A percentile compares a stretch with the other conserved stretches of the same genome.
Evolutionary conservation across 2,329 filamentous ascomycete species (phyloP).

Genomic region (Dactylellina leptospora): DNA sequence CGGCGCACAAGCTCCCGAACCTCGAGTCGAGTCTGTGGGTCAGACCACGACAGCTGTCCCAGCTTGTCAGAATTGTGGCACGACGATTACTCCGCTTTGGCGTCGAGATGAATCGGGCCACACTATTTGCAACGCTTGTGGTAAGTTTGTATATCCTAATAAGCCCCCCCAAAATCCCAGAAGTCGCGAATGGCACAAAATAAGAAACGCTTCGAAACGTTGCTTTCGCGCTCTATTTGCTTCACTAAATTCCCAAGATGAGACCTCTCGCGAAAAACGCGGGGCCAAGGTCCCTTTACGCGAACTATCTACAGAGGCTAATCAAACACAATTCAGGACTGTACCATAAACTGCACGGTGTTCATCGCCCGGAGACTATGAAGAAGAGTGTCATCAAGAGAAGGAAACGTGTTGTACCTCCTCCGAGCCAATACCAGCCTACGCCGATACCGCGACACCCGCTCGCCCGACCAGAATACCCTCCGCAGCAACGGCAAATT

Average conservation of each 20-base stretch:
- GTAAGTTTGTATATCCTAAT: slow-evolving; percentile 66
- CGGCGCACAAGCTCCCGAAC: slow-evolving; percentile 39
- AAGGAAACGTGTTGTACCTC: slow-evolving; percentile 91
- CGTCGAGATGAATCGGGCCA: slow-evolving; percentile 91
- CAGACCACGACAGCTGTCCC: slow-evolving; percentile 74
- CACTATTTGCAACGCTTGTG: slow-evolving; percentile 98
- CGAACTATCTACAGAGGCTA: slow-evolving; percentile 41
- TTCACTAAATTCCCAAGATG: neutral
- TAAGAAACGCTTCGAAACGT: too few species aligned
- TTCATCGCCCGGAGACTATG: slow-evolving; percentile 95
- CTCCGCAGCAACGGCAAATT: slow-evolving; percentile 33
- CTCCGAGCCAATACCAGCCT: slow-evolving; percentile 64
- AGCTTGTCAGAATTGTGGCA: slow-evolving; percentile 95
- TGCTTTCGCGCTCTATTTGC: neutral
- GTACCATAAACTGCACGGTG: slow-evolving; percentile 94
- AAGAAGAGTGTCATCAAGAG: slow-evolving; percentile 98
- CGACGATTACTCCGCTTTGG: slow-evolving; percentile 96
- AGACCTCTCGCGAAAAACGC: slow-evolving; percentile 9
- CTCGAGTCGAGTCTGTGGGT: slow-evolving; percentile 55
- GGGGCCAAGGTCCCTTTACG: slow-evolving; percentile 1
- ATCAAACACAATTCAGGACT: slow-evolving; percentile 69
- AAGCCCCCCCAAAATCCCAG: neutral
- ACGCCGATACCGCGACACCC: slow-evolving; percentile 40
- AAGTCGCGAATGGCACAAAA: neutral
- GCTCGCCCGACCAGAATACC: slow-evolving; percentile 35